Conservation (phyloP, 345 rosid genomes). For the Moricandia arvensis region DNA sequence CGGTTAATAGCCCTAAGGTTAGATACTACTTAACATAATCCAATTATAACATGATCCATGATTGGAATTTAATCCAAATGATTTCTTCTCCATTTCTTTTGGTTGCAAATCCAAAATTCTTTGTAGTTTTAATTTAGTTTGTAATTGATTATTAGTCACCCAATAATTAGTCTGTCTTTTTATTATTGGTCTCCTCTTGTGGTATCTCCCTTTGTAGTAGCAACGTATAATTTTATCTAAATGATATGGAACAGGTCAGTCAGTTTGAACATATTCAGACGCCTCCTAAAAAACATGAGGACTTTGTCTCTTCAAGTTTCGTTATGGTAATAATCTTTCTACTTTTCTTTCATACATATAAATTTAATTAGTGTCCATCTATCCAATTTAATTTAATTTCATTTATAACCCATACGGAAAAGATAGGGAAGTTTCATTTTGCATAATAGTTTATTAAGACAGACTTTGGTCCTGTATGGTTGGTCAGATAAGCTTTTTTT, state of each 20-base stretch:
- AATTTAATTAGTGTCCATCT: no score
- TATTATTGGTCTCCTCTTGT: background rate
- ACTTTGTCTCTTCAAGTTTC: conserved; percentile 38
- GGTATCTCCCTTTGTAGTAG: background rate
- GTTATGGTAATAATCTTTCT: no score
- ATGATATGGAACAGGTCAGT: conserved; percentile 46
- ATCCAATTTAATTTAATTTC: conserved; percentile 7
- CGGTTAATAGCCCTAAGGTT: conserved; percentile 81
- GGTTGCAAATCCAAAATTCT: background rate
- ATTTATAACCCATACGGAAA: conserved; percentile 13
- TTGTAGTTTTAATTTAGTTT: no score
- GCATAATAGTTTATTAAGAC: no score
- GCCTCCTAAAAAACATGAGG: conserved; percentile 43
- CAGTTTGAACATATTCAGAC: conserved; percentile 45
- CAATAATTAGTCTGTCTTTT: background rate
- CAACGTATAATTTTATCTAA: conserved; percentile 23
- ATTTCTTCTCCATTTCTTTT: no score
- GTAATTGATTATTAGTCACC: background rate
- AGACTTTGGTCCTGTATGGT: no score
- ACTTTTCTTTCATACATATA: no score
- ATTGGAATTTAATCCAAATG: background rate
- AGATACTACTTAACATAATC: conserved; percentile 7
- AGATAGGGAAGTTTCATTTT: conserved; percentile 2
- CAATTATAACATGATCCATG: background rate
- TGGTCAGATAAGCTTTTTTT: no score